phyloP scores from a whole-genome alignment of 176 grass and related monocot species.

The Tillandsia fasciculata region DNA sequence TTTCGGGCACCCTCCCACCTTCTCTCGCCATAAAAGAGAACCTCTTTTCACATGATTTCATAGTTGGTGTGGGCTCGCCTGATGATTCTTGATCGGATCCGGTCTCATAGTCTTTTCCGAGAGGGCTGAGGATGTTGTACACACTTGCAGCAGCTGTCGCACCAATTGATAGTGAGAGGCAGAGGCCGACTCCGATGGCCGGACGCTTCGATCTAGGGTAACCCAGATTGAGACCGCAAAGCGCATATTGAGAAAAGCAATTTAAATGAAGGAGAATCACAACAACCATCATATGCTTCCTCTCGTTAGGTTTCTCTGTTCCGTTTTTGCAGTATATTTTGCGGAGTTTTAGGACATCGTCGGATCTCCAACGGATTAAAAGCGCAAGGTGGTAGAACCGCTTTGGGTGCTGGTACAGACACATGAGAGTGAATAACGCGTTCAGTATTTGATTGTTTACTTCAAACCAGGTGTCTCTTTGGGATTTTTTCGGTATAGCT shows the following conservation, averaged over 20 bases:
- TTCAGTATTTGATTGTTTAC: slow-evolving; percentile 82
- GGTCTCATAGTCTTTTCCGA: slow-evolving; percentile 58
- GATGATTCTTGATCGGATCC: slow-evolving; percentile 33
- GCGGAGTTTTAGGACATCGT: slow-evolving; percentile 40
- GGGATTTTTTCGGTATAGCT: slow-evolving; percentile 26
- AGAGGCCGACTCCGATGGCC: slow-evolving; percentile 45
- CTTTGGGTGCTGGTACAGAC: slow-evolving; percentile 56
- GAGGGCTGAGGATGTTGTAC: slow-evolving; percentile 64
- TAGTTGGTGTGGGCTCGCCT: not conserved
- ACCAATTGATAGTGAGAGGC: slow-evolving; percentile 38
- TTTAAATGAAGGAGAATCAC: slow-evolving; percentile 56
- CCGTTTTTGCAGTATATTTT: slow-evolving; percentile 62
- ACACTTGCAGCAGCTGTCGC: slow-evolving; percentile 48
- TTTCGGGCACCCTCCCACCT: not conserved
- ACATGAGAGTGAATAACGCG: slow-evolving; percentile 64
- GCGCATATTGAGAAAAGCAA: slow-evolving; percentile 65
- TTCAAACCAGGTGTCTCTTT: slow-evolving; percentile 51
- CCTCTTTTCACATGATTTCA: slow-evolving; percentile 37
- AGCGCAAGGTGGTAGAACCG: slow-evolving; percentile 50
- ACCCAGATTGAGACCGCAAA: slow-evolving; percentile 64
- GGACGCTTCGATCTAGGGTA: slow-evolving; percentile 30
- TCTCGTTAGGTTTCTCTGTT: slow-evolving; percentile 43
- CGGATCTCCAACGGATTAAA: slow-evolving; percentile 34
- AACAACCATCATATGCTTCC: slow-evolving; percentile 69
- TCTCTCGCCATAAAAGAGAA: slow-evolving; percentile 28